These are phyloP conservation scores for Austroboletus festivus DNA, from an alignment of 768 basidiomycete genomes.

Conservation along the genomic window DNA sequence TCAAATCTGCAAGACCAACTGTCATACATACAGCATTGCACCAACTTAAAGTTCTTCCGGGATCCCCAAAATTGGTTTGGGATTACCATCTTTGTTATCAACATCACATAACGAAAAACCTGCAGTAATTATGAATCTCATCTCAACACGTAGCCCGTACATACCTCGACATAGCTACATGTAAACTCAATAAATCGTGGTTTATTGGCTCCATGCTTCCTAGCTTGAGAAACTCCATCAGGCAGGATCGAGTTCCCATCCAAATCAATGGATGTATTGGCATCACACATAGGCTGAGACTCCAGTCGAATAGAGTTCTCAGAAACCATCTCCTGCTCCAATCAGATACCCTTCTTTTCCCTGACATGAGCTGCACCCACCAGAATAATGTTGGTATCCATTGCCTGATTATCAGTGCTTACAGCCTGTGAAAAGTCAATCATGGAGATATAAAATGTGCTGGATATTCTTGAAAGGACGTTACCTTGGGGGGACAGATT, in stretches of 20 bases:
- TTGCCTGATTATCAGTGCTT: conserved; percentile 34
- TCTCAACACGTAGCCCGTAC: conserved; percentile 1
- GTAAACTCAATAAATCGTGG: conserved; percentile 79
- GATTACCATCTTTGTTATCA: conserved; percentile 66
- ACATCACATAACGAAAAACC: conserved; percentile 67
- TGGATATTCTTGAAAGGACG: background rate
- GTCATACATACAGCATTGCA: conserved; percentile 50
- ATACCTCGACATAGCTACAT: conserved; percentile 62
- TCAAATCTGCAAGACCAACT: background rate
- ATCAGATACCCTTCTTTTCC: conserved; percentile 6
- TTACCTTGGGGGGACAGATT: conserved; percentile 77
- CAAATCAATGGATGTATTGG: conserved; percentile 52
- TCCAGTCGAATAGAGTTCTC: conserved; percentile 56
- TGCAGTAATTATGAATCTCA: conserved; percentile 24
- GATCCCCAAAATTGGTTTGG: conserved; percentile 81
- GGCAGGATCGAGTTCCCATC: conserved; percentile 44
- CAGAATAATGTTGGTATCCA: conserved; percentile 65
- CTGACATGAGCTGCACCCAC: conserved; percentile 33
- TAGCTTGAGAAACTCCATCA: conserved; percentile 47
- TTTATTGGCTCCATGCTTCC: conserved; percentile 46
- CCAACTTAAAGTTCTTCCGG: conserved; percentile 54
- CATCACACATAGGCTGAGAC: conserved; percentile 46
- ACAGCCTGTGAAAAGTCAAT: conserved; percentile 34
- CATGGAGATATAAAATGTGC: background rate
- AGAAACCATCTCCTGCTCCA: conserved; percentile 67